Evolutionary conservation across 108 stramenopile species (phyloP).

Genomic region (Cylindrotheca closterium): DNA sequence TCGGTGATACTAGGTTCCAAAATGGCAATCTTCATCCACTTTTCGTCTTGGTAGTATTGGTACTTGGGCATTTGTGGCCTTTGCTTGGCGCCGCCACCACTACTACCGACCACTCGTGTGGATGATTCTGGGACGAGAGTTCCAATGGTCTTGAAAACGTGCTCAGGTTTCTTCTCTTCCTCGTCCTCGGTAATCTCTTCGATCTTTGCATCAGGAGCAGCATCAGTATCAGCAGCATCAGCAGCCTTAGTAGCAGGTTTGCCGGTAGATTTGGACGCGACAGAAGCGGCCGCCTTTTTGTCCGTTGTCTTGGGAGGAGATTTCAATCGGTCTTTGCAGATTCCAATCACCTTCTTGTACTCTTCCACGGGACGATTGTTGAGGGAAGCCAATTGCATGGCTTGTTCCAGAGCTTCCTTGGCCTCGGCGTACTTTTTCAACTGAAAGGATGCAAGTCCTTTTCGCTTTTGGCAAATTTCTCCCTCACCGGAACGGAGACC

Average conservation of each 20-base stretch:
- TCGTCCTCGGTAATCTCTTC: not conserved
- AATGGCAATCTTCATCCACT: constrained; percentile 82
- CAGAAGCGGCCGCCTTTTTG: constrained; percentile 3
- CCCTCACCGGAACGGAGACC: constrained; percentile 48
- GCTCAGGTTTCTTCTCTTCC: not conserved
- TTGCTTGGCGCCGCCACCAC: constrained; percentile 1
- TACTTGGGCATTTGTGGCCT: constrained; percentile 74
- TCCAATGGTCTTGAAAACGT: not conserved
- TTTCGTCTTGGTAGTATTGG: constrained; percentile 90
- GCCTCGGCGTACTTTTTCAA: constrained; percentile 34
- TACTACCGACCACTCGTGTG: not conserved
- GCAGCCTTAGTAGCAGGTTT: not conserved
- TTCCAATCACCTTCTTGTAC: constrained; percentile 22
- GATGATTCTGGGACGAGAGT: constrained; percentile 2
- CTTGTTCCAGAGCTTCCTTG: constrained; percentile 26
- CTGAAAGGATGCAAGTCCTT: constrained; percentile 63
- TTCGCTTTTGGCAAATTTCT: constrained; percentile 40
- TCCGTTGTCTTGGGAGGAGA: constrained; percentile 4
- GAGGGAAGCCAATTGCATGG: constrained; percentile 27
- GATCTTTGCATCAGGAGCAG: not conserved
- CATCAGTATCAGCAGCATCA: not conserved
- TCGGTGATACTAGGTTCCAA: constrained; percentile 65
- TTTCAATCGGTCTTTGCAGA: constrained; percentile 22
- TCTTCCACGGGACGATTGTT: constrained; percentile 14
- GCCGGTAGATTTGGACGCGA: not conserved